Conservation (phyloP, 2,329 filamentous ascomycete genomes). For the Monosporascus sp. region DNA sequence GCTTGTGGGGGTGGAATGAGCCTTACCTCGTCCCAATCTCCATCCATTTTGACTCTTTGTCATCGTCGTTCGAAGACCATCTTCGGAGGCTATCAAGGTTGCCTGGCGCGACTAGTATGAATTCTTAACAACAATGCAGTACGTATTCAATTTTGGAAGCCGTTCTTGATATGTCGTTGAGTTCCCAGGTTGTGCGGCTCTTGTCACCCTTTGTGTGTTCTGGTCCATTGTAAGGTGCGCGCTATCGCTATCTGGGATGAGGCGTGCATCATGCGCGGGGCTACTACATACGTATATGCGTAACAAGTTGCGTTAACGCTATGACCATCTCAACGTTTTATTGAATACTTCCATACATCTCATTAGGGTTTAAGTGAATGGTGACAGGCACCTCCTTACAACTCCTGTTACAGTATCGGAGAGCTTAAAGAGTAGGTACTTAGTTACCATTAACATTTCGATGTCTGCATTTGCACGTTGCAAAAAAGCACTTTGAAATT, state of each 20-base stretch:
- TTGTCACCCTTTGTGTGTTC: neutral
- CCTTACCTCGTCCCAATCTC: constrained; percentile 63
- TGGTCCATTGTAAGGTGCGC: too few relatives aligned
- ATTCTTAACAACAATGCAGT: neutral
- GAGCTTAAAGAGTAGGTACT: too few relatives aligned
- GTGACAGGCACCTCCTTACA: too few relatives aligned
- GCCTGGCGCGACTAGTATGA: neutral
- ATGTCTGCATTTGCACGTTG: too few relatives aligned
- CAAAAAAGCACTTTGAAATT: too few relatives aligned
- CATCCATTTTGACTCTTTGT: constrained; percentile 48
- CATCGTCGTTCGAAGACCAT: constrained; percentile 16
- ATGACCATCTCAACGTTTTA: too few relatives aligned
- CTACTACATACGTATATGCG: neutral
- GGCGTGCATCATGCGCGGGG: neutral
- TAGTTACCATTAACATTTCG: too few relatives aligned
- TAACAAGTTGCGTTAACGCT: too few relatives aligned
- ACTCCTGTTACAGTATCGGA: too few relatives aligned
- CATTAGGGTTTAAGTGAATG: too few relatives aligned
- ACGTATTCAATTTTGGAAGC: neutral
- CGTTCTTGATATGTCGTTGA: neutral
- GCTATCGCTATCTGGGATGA: neutral
- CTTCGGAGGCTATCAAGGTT: neutral
- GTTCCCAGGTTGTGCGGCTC: neutral
- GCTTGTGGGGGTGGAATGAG: constrained; percentile 4
- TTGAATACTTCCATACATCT: too few relatives aligned